Evolutionary conservation across 805 yeast genomes (phyloP).

Genomic region (Brettanomyces custersianus): DNA sequence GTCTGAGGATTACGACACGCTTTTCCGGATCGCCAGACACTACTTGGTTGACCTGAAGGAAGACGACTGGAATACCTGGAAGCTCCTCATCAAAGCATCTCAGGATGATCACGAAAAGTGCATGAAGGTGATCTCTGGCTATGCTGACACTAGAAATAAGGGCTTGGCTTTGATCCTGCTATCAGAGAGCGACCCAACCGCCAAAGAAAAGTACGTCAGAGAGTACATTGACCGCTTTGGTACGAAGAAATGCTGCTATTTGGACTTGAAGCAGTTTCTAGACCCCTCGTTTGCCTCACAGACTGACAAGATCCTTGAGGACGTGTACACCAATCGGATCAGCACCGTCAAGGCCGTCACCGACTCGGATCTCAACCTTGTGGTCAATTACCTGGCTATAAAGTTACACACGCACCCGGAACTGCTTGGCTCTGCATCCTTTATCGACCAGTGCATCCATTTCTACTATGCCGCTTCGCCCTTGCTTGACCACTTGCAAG

Average conservation of each 20-base stretch:
- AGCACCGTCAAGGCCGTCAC: slow-evolving; percentile 5
- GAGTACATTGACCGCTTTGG: slow-evolving; percentile 31
- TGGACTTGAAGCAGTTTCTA: slow-evolving; percentile 38
- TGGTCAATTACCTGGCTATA: slow-evolving; percentile 36
- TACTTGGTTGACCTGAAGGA: slow-evolving; percentile 40
- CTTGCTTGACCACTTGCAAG: slow-evolving; percentile 31
- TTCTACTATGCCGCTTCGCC: slow-evolving; percentile 32
- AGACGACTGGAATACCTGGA: slow-evolving; percentile 78
- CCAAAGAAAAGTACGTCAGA: not conserved
- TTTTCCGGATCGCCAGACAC: slow-evolving; percentile 31
- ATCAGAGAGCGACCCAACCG: slow-evolving; percentile 12
- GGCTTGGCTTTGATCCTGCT: slow-evolving; percentile 44
- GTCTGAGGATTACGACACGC: slow-evolving; percentile 31
- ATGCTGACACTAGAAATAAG: slow-evolving; percentile 44
- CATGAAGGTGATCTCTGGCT: slow-evolving; percentile 19
- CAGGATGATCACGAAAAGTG: slow-evolving; percentile 26
- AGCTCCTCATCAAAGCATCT: slow-evolving; percentile 39
- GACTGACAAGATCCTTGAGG: not conserved
- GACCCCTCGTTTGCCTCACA: not conserved
- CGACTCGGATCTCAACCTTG: slow-evolving; percentile 14
- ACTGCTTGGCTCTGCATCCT: slow-evolving; percentile 13
- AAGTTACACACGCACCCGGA: slow-evolving; percentile 22
- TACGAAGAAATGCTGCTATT: slow-evolving; percentile 54
- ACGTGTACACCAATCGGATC: slow-evolving; percentile 3
- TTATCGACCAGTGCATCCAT: slow-evolving; percentile 25